A percentile compares a stretch with the other conserved stretches of the same genome.
These are phyloP conservation scores for Scutellaria barbata DNA, from an alignment of 257 asterid genomes.

Conservation along the genomic window DNA sequence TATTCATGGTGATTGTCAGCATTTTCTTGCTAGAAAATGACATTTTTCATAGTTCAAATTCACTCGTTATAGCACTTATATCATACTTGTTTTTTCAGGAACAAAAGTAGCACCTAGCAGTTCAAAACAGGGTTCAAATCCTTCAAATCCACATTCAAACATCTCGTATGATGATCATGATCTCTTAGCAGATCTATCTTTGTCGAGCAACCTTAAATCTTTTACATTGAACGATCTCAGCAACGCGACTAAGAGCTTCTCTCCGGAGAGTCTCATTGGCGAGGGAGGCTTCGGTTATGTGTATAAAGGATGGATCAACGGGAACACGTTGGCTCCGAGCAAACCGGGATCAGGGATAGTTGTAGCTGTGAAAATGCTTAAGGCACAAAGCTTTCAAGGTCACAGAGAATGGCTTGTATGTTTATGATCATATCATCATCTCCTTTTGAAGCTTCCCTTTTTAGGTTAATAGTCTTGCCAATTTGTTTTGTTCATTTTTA, in stretches of 20 bases:
- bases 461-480: not conserved
- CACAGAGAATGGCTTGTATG: slow-evolving; percentile 87
- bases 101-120: slow-evolving; percentile 44
- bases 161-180: not conserved
- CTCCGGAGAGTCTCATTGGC: slow-evolving; percentile 66
- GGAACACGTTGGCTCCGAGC: slow-evolving; percentile 50
- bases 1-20: too few relatives aligned
- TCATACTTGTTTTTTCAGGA: slow-evolving; percentile 36
- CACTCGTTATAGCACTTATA: not conserved
- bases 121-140: slow-evolving; percentile 34
- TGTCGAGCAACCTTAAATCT: slow-evolving; percentile 57
- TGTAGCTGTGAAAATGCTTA: slow-evolving; percentile 74
- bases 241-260: slow-evolving; percentile 68
- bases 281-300: slow-evolving; percentile 87
- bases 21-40: too few relatives aligned
- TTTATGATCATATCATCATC: not conserved
- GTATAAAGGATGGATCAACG: slow-evolving; percentile 81
- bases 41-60: too few relatives aligned
- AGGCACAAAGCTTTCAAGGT: slow-evolving; percentile 68
- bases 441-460: too few relatives aligned
- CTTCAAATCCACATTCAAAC: not conserved
- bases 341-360: slow-evolving; percentile 70
- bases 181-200: slow-evolving; percentile 11
- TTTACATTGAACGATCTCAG: slow-evolving; percentile 66
- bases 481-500: not conserved